Evolutionary conservation across 192 early-diverging fungal genomes (phyloP), one percentile per base, ranked within the genome.

Genomic region (Geranomyces michiganensis): DNA sequence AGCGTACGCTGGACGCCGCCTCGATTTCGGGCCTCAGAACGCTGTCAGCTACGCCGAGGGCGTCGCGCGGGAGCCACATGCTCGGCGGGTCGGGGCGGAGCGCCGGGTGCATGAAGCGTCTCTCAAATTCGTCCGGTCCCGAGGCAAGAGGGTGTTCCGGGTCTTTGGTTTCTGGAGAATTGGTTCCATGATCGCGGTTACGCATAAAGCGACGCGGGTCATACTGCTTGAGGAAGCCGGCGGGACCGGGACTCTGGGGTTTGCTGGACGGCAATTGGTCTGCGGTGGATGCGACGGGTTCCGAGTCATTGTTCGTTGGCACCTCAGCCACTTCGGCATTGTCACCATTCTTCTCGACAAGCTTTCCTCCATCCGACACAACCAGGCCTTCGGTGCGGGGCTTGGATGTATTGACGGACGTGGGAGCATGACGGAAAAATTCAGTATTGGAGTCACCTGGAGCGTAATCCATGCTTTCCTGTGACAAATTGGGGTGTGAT

Each of bases 41-140:
- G 8, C 21, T 9, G 15, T 60, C 58, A 29, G 29, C 31, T 0
- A 70, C 33, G 13, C 59, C 36, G 7, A 70, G 44, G 22, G 17
- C 30, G 46, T 73, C 71, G 15, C 22, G 13, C 7, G 71, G 64
- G 22, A 73, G 13, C 71, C 71, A 73, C 12, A 65, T 49, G 19
- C 14, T 65, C 26, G 53, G 62, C 31, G 53, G 22, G 55, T 53
- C 64, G 31, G 64, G 53, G 0, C 71, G 71, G 31, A 73, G 30
- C 31, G 71, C 71, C 15, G 71, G 71, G 53, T 65, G 63, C 49
- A 73, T 24, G 63, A 73, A 73, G 43, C 30, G 27, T 26, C 27
- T 26, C 41, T 73, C 71, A 44, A 56, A 56, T 15, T 65, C 71
- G 53, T 65, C 63, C 21, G 71, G 71, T 13, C 71, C 64, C 21